phyloP scores from a whole-genome alignment of 495 filamentous ascomycete species.

The Aspergillus incahuasiensis region DNA sequence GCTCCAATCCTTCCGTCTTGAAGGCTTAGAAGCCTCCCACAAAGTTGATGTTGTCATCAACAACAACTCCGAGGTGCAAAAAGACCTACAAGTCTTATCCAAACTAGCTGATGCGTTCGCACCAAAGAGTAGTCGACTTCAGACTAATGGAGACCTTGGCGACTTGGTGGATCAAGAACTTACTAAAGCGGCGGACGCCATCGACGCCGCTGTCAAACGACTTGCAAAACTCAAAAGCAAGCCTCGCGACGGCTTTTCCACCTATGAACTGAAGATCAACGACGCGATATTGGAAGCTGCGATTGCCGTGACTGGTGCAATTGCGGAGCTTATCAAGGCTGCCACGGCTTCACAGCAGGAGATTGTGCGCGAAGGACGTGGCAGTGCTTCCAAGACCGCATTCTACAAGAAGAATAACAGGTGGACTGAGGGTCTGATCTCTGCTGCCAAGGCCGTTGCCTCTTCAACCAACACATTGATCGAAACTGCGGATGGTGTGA shows the following conservation, averaged over 20 bases:
- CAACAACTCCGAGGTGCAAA: constrained; percentile 89
- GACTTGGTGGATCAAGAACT: constrained; percentile 91
- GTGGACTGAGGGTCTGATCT: constrained; percentile 97
- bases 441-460: constrained; percentile 93
- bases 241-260: constrained; percentile 89
- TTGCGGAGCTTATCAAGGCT: constrained; percentile 92
- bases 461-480: constrained; percentile 89
- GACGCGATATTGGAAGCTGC: constrained; percentile 92
- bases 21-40: constrained; percentile 77
- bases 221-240: constrained; percentile 90
- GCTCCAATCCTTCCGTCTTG: constrained; percentile 87
- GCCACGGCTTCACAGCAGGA: constrained; percentile 92
- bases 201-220: constrained; percentile 83
- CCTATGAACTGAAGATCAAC: constrained; percentile 91
- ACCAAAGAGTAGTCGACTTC: constrained; percentile 74
- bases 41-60: constrained; percentile 96
- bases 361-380: constrained; percentile 93
- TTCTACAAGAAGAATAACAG: constrained; percentile 99
- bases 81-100: constrained; percentile 83
- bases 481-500: constrained; percentile 94
- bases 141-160: constrained; percentile 79
- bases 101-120: constrained; percentile 89
- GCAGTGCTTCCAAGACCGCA: constrained; percentile 80
- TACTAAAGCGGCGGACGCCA: constrained; percentile 89
- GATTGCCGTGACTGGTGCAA: constrained; percentile 92